These are phyloP conservation scores for Cyclanthera cordifolia DNA, from an alignment of 306 rosid species.

Conservation along the genomic window DNA sequence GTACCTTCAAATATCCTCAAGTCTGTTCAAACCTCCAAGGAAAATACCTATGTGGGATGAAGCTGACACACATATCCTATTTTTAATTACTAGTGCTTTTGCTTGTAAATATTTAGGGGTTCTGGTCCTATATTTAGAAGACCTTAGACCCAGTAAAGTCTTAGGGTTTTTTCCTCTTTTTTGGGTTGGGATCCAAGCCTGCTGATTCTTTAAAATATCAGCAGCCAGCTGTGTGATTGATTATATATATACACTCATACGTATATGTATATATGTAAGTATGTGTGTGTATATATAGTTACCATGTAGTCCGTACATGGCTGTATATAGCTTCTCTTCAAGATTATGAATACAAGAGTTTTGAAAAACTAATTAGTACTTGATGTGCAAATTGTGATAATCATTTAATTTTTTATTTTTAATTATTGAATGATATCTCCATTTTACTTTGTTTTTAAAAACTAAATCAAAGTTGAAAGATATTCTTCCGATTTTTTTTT, in stretches of 20 bases:
- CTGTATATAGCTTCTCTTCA: slow-evolving; percentile 7
- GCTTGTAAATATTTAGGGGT: background rate
- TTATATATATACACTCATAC: background rate
- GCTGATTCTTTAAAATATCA: slow-evolving; percentile 12
- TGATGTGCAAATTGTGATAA: no score
- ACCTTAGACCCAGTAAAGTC: background rate
- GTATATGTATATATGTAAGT: no score
- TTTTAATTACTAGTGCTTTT: background rate
- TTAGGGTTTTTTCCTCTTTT: background rate
- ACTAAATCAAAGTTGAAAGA: no score
- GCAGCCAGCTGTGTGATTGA: slow-evolving; percentile 4
- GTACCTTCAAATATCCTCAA: slow-evolving; percentile 18
- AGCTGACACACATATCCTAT: background rate
- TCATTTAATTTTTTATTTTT: no score
- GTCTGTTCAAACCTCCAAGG: slow-evolving; percentile 25
- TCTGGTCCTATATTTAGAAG: slow-evolving; percentile 6
- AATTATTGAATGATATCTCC: no score
- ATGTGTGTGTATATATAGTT: no score
- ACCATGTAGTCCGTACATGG: background rate
- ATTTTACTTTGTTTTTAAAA: no score
- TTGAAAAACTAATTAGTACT: background rate
- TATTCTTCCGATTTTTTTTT: no score
- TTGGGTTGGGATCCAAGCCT: background rate
- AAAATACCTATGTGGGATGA: slow-evolving; percentile 42
- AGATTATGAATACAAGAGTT: background rate